These are phyloP conservation scores for Alloteropsis semialata DNA, from an alignment of 176 grass and related monocot species.

Conservation along the genomic window DNA sequence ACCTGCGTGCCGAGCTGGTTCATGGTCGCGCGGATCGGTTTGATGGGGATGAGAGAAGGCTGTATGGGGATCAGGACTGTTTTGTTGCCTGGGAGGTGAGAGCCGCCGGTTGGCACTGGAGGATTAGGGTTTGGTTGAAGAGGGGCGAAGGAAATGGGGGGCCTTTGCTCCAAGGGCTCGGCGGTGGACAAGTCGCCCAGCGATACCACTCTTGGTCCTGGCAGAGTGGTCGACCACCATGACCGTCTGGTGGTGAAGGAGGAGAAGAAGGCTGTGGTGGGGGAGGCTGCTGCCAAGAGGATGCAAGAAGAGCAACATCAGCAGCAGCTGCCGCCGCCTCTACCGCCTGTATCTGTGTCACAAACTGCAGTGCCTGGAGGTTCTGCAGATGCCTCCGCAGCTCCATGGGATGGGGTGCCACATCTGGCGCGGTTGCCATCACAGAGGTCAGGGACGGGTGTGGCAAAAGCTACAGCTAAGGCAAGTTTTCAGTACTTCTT, in stretches of 20 bases:
- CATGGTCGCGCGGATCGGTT: constrained; percentile 14
- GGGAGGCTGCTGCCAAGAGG: constrained; percentile 45
- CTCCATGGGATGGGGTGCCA: constrained; percentile 46
- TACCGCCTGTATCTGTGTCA: not conserved
- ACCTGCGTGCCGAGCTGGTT: constrained; percentile 2
- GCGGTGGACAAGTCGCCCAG: constrained; percentile 96
- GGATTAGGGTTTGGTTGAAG: constrained; percentile 21
- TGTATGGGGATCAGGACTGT: constrained; percentile 25
- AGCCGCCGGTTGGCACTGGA: not conserved
- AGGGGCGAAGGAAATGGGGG: constrained; percentile 50
- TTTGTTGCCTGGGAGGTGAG: constrained; percentile 3
- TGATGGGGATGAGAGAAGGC: not conserved
- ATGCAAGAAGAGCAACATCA: constrained; percentile 48
- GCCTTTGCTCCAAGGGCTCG: constrained; percentile 76
- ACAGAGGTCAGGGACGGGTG: constrained; percentile 56
- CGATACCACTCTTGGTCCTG: constrained; percentile 71
- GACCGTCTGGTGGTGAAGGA: constrained; percentile 30
- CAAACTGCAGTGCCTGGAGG: not conserved
- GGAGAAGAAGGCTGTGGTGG: constrained; percentile 19
- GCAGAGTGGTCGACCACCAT: constrained; percentile 33
- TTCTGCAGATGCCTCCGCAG: not conserved
- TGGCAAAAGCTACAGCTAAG: constrained; percentile 59
- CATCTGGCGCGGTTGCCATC: constrained; percentile 57
- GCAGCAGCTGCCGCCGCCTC: not conserved
- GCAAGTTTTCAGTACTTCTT: constrained; percentile 38